Evolutionary conservation across 768 basidiomycete genomes (phyloP).

Genomic region (Rhodotorula sphaerocarpa): DNA sequence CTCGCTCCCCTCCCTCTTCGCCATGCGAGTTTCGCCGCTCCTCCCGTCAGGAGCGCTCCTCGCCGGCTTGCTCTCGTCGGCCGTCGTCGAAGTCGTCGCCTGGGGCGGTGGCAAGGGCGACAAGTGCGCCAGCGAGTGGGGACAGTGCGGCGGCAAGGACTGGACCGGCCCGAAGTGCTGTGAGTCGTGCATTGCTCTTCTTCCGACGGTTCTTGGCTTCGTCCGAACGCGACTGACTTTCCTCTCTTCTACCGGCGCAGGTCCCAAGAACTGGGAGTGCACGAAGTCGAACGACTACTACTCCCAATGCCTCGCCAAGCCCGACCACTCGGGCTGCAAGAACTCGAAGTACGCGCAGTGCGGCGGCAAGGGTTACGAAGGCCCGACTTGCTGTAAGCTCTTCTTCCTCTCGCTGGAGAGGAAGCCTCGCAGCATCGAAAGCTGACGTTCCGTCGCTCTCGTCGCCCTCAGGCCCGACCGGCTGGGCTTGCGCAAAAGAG

Average conservation of each 20-base stretch:
- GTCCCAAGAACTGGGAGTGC: no score
- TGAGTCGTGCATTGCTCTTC: background rate
- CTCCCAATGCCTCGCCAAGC: no score
- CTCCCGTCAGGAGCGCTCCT: background rate
- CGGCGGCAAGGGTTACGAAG: no score
- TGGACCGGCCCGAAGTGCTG: background rate
- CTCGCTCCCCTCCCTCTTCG: no score
- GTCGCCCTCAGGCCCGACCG: background rate
- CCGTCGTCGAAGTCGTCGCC: background rate
- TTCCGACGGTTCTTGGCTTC: background rate
- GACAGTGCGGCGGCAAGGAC: background rate
- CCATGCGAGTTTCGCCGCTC: background rate
- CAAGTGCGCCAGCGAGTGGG: background rate
- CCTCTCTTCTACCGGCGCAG: no score
- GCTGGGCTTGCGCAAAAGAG: background rate
- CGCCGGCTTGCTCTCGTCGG: background rate
- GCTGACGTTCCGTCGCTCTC: no score
- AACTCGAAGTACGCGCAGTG: no score
- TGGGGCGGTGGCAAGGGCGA: background rate
- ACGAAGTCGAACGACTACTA: no score
- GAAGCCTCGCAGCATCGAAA: no score
- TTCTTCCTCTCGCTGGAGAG: background rate
- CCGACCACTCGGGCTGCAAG: no score
- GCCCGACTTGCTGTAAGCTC: background rate
- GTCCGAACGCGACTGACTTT: background rate